phyloP scores from a whole-genome alignment of 768 basidiomycete genomes.

The Hypsizygus marmoreus region DNA sequence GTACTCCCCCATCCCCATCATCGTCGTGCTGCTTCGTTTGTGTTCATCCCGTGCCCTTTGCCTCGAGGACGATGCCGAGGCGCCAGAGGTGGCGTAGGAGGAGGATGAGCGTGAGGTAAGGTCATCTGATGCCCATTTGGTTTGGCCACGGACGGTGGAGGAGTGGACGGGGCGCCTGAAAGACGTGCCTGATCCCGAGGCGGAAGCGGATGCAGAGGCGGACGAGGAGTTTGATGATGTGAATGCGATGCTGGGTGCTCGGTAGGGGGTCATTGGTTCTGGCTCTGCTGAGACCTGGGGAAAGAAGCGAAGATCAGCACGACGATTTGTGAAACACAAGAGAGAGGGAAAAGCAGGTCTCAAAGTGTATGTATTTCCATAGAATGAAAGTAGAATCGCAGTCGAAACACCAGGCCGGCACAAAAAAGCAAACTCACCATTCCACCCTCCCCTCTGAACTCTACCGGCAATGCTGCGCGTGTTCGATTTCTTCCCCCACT shows the following conservation, averaged over 20 bases:
- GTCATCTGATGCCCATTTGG: conserved; percentile 58
- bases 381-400: not conserved
- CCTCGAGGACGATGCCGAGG: not conserved
- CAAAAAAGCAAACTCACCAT: conserved; percentile 8
- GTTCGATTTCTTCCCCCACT: conserved; percentile 37
- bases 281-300: conserved; percentile 10
- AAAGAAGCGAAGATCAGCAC: not conserved
- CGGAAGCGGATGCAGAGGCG: conserved; percentile 4
- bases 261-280: conserved; percentile 17
- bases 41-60: not conserved
- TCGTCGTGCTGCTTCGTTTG: conserved; percentile 4
- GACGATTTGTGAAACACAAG: not conserved
- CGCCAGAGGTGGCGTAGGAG: not conserved
- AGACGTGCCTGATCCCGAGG: not conserved
- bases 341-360: not conserved
- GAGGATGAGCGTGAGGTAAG: not conserved
- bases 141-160: conserved; percentile 36
- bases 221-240: conserved; percentile 9
- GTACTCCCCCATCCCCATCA: conserved; percentile 22
- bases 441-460: conserved; percentile 33
- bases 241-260: conserved; percentile 10
- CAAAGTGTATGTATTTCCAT: not conserved
- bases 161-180: not conserved
- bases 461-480: conserved; percentile 43
- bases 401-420: not conserved